Evolutionary conservation across 352 stramenopile species (phyloP).

Genomic region (Aphanomyces astaci): DNA sequence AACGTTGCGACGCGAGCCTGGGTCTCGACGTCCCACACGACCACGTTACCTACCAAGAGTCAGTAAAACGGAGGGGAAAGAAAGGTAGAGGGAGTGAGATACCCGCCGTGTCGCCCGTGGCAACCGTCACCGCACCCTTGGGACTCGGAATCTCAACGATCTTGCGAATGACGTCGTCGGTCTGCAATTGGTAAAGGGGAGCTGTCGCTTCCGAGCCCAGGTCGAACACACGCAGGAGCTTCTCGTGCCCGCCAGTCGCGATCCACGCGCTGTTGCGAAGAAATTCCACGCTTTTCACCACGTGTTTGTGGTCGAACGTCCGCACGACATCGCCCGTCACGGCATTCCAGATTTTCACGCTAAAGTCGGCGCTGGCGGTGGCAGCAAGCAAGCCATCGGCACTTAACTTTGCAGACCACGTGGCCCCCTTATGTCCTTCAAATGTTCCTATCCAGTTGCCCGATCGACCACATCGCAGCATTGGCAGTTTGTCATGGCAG

Average conservation of each 20-base stretch:
- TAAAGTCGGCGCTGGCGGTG: conserved; percentile 93
- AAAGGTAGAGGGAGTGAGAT: conserved; percentile 22
- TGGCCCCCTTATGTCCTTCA: conserved; percentile 93
- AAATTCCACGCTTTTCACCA: conserved; percentile 96
- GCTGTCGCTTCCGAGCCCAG: conserved; percentile 36
- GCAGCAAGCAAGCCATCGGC: conserved; percentile 65
- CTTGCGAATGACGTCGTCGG: conserved; percentile 69
- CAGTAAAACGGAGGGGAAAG: not conserved
- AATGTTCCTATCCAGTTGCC: conserved; percentile 97
- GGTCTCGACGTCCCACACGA: conserved; percentile 57
- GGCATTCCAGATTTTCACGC: conserved; percentile 94
- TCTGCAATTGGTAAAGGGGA: conserved; percentile 44
- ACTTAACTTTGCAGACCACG: conserved; percentile 90
- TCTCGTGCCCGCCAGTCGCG: conserved; percentile 92
- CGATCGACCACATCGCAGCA: conserved; percentile 71
- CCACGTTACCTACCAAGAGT: conserved; percentile 26
- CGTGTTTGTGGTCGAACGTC: conserved; percentile 94
- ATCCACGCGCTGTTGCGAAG: conserved; percentile 73
- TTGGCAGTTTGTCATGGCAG: conserved; percentile 84
- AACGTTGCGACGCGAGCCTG: conserved; percentile 40
- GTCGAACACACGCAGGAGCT: conserved; percentile 90
- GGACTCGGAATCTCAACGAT: conserved; percentile 49
- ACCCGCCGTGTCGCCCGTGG: conserved; percentile 68
- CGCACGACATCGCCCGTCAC: conserved; percentile 90
- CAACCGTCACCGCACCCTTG: conserved; percentile 27